Base-by-base conservation (phyloP, 306 rosid species). In the Sicyos baderoa region DNA sequence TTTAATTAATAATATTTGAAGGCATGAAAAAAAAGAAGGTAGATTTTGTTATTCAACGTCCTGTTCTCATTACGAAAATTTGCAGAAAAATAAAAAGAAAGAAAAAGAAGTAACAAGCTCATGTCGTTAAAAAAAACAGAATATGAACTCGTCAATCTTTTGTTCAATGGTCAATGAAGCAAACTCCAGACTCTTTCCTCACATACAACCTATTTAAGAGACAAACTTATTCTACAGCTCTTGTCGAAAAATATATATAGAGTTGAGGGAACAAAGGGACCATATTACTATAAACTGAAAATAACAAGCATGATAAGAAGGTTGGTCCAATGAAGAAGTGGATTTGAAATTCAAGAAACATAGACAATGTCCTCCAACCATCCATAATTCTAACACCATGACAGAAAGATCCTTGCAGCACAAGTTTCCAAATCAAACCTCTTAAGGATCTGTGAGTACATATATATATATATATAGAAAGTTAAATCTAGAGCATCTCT, bases 401-500 rank as follows among this genome's bases (percentile, higher is more conserved):
- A 66, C 18, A 66, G 8, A 66, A 66, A 22, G 37, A 44, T 65
- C 27, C 68, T 62, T 40, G n/a, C 29, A 40, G 48, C 27, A 37
- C 52, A 7, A 37, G 68, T 60, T 29, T 15, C 35, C 22, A 61
- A 61, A 27, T 47, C 44, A 4, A 66, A 48, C 53, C 9, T 66
- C 15, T 4, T 47, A 47, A 8, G 71, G 56, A 14, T 66, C 22
- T 12, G 19, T 4, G 51, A 16, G 49, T 63, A 17, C 23, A 21
- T 23, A 25, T 25, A 40, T 65, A 42, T 11, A 21, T 23, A 25
- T 25, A 40, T 65, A 42, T 11, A 42, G 22, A 21, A 21, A 23
- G 1, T 22, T 9, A 66, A 55, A 76, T 32, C 49, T 74, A 44
- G 13, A 29, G 58, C 53, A 77, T 32, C 59, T 70, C 17, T 37